phyloP scores from a whole-genome alignment of 2,329 filamentous ascomycete species.

The Piedraia hortae region DNA sequence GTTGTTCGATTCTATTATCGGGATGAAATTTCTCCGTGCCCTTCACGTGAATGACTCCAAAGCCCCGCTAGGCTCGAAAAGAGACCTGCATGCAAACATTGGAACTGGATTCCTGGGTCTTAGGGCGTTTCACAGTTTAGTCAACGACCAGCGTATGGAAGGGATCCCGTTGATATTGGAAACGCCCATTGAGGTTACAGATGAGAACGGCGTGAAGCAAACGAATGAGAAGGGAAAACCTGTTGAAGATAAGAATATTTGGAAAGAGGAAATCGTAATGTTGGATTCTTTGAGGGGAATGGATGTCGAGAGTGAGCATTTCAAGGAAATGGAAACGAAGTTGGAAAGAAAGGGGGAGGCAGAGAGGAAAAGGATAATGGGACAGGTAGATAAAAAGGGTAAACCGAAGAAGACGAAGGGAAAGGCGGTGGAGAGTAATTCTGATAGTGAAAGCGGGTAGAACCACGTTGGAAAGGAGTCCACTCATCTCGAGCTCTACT shows the following conservation, averaged over 20 bases:
- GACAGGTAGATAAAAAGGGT: conserved; percentile 46
- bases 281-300: conserved; percentile 69
- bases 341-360: conserved; percentile 38
- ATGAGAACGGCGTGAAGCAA: conserved; percentile 29
- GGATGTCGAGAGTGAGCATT: conserved; percentile 49
- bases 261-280: conserved; percentile 86
- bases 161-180: conserved; percentile 77
- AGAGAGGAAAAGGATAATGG: conserved; percentile 49
- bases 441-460: neutral
- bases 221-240: conserved; percentile 16
- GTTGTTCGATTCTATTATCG: conserved; percentile 52
- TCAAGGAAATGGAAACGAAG: conserved; percentile 33
- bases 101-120: conserved; percentile 83
- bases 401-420: conserved; percentile 1
- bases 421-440: neutral
- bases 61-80: conserved; percentile 51
- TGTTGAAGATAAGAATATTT: conserved; percentile 53
- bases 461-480: conserved; percentile 1
- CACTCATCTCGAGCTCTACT: too few relatives aligned
- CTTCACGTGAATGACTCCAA: conserved; percentile 92
- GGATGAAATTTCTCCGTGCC: conserved; percentile 52
- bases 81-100: conserved; percentile 88
- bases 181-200: conserved; percentile 63
- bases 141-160: conserved; percentile 55
- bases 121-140: conserved; percentile 65